phyloP scores from a whole-genome alignment of 1,139 yeast species.

The Suhomyces coccinellae region DNA sequence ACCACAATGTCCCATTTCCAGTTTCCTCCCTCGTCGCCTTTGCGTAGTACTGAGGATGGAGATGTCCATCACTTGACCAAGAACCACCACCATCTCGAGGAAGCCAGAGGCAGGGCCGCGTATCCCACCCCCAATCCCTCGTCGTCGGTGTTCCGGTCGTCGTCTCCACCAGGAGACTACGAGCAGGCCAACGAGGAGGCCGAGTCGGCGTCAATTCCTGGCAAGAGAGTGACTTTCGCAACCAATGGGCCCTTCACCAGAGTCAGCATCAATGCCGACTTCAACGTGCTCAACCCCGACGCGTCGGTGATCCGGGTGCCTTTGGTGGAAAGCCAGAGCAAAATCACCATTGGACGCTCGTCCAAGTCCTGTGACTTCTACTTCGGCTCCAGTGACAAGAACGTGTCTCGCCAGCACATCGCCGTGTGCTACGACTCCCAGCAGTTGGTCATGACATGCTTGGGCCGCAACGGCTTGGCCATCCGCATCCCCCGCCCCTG shows the following conservation, averaged over 20 bases:
- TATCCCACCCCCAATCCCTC: constrained; percentile 62
- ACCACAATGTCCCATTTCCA: constrained; percentile 29
- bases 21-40: constrained; percentile 70
- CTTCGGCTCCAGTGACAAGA: constrained; percentile 54
- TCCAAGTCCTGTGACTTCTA: constrained; percentile 61
- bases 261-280: constrained; percentile 31
- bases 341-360: constrained; percentile 59
- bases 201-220: constrained; percentile 5
- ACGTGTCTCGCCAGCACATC: constrained; percentile 70
- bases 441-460: constrained; percentile 48
- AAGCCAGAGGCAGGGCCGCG: constrained; percentile 26
- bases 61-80: constrained; percentile 22
- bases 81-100: constrained; percentile 5
- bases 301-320: constrained; percentile 40
- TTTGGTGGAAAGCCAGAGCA: constrained; percentile 23
- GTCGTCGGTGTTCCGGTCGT: constrained; percentile 49
- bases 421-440: constrained; percentile 27
- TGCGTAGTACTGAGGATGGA: constrained; percentile 32
- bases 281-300: constrained; percentile 44
- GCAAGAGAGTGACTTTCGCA: constrained; percentile 13
- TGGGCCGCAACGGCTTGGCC: constrained; percentile 71
- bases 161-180: constrained; percentile 36
- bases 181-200: not conserved
- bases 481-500: constrained; percentile 58
- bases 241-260: constrained; percentile 10